phyloP scores from a whole-genome alignment of 2,329 filamentous ascomycete species.

The Colletotrichum ledebouriae region DNA sequence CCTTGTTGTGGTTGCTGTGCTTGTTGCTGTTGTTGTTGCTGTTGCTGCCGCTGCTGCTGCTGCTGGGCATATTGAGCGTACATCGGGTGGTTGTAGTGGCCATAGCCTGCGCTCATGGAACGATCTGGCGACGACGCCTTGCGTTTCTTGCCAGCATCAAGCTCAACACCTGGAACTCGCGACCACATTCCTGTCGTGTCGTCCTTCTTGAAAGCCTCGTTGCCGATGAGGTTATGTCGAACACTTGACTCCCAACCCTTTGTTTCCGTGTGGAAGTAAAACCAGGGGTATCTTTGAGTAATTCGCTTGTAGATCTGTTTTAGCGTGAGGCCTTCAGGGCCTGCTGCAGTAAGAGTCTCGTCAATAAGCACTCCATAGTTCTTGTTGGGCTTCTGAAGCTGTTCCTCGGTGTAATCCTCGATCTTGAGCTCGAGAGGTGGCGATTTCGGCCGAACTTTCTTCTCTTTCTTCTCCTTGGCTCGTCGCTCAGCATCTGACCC shows the following conservation, averaged over 20 bases:
- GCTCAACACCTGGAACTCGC: conserved; percentile 68
- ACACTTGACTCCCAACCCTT: conserved; percentile 77
- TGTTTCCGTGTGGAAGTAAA: conserved; percentile 70
- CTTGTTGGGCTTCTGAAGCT: conserved; percentile 72
- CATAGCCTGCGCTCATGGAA: conserved; percentile 54
- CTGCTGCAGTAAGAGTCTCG: conserved; percentile 68
- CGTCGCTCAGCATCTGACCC: conserved; percentile 69
- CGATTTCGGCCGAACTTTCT: conserved; percentile 71
- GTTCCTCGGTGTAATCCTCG: conserved; percentile 69
- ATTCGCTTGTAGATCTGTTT: conserved; percentile 76
- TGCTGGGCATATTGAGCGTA: conserved; percentile 46
- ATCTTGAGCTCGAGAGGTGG: conserved; percentile 68
- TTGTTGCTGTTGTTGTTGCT: conserved; percentile 44
- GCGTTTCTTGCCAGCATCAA: conserved; percentile 73
- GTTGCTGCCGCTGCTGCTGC: conserved; percentile 46
- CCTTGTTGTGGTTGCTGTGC: conserved; percentile 45
- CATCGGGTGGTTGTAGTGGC: conserved; percentile 45
- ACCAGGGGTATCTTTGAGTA: conserved; percentile 69
- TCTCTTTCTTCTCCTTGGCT: conserved; percentile 71
- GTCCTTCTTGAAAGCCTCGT: conserved; percentile 71
- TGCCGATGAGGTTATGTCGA: conserved; percentile 73
- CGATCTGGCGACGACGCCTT: conserved; percentile 68
- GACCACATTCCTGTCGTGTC: conserved; percentile 69
- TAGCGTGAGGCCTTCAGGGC: conserved; percentile 63
- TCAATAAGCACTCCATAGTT: conserved; percentile 73